phyloP scores from a whole-genome alignment of 371 early-diverging fungal genomes.

The Dentiscutata heterogama region DNA sequence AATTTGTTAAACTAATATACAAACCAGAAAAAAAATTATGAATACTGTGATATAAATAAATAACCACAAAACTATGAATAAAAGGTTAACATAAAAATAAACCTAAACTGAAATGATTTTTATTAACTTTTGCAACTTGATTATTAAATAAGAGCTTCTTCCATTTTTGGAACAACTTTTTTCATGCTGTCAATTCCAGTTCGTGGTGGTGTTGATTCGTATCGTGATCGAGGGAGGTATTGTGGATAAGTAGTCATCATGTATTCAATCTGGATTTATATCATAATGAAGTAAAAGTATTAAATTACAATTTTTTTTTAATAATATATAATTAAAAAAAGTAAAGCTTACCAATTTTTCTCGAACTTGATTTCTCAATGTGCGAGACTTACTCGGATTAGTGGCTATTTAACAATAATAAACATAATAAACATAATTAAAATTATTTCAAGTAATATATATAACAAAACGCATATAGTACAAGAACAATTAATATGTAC shows the following conservation, averaged over 20 bases:
- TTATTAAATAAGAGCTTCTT: not conserved
- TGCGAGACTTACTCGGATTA: not conserved
- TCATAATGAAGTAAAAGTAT: not conserved
- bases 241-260: conserved; percentile 22
- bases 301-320: not conserved
- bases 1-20: too few relatives aligned
- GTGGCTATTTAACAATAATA: conserved; percentile 1
- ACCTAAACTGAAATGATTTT: too few relatives aligned
- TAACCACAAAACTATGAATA: too few relatives aligned
- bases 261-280: conserved; percentile 30
- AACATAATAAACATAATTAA: too few relatives aligned
- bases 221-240: conserved; percentile 14
- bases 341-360: conserved; percentile 34
- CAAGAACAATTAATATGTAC: not conserved
- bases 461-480: too few relatives aligned
- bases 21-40: too few relatives aligned
- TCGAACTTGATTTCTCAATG: conserved; percentile 5
- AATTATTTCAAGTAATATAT: not conserved
- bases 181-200: conserved; percentile 30
- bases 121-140: too few relatives aligned
- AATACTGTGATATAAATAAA: too few relatives aligned
- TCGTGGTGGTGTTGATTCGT: not conserved
- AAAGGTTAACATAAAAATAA: too few relatives aligned
- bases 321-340: not conserved
- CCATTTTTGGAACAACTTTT: conserved; percentile 34